Evolutionary conservation across 345 rosid species (phyloP).

Genomic region (Dovyalis caffra): DNA sequence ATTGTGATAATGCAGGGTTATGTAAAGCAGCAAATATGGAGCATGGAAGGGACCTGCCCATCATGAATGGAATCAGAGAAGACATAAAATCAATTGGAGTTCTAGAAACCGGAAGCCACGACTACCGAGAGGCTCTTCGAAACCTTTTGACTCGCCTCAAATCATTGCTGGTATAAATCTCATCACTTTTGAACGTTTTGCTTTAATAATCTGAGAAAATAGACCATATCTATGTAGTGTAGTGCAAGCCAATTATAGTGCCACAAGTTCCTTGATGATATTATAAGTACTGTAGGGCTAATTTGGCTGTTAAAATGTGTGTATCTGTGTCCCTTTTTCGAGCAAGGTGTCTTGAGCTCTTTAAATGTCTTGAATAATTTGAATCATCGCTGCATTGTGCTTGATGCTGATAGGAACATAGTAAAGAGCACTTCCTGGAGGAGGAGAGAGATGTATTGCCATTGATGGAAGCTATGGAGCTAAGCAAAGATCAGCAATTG

Average conservation of each 20-base stretch:
- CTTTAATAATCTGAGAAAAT: neutral
- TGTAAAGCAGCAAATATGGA: slow-evolving; percentile 61
- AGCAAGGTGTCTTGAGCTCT: neutral
- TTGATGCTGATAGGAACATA: slow-evolving; percentile 44
- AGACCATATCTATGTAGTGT: neutral
- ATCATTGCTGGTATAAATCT: slow-evolving; percentile 43
- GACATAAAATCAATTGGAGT: slow-evolving; percentile 64
- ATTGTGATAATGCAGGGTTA: slow-evolving; percentile 39
- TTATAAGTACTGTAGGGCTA: neutral
- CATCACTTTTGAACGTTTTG: neutral
- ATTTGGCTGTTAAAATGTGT: neutral
- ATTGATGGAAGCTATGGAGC: slow-evolving; percentile 59
- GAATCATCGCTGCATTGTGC: neutral
- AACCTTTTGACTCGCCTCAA: slow-evolving; percentile 55
- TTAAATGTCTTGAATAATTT: neutral
- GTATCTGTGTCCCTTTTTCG: neutral
- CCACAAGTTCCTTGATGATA: neutral
- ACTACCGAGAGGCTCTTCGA: slow-evolving; percentile 46
- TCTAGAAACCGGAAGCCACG: slow-evolving; percentile 41
- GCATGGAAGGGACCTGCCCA: slow-evolving; percentile 69
- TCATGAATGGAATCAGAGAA: slow-evolving; percentile 74
- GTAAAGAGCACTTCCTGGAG: slow-evolving; percentile 57
- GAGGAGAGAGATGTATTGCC: slow-evolving; percentile 66
- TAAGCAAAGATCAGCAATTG: slow-evolving; percentile 51
- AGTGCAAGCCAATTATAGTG: neutral